Base-by-base conservation (phyloP, 352 stramenopile genomes). In the Blastocystis hominis region DNA sequence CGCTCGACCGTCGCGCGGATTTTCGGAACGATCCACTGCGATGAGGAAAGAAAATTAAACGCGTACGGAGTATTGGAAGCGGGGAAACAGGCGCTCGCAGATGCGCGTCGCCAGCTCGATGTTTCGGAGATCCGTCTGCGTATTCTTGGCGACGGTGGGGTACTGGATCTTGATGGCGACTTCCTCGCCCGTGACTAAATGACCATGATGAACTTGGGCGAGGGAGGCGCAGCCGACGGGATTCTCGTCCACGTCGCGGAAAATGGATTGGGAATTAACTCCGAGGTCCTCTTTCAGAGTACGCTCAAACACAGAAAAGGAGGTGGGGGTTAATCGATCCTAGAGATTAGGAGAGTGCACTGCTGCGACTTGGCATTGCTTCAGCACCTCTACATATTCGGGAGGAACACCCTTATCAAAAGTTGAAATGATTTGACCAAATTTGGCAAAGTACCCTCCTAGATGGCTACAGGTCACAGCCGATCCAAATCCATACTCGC, bases 121-220 rank as follows among this genome's bases (percentile, higher is more conserved):
- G 24, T 87, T 87, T 10, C 66, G 62, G n/a, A 87, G 47, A 59
- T 87, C 77, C n/a, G 64, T 46, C 40, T 87, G 17, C n/a, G 66
- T 78, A 40, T 87, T 40, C n/a, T 17, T 5, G 10, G 62, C 66
- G 2, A 87, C 62, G 15, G 42, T 75, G 0, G 77, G 77, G 55
- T 87, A 87, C 36, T 87, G 77, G n/a, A 87, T 53, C 47, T 87
- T 87, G 62, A 87, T 78, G 15, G 77, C 77, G 4, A 87, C 77
- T 36, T 87, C 77, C 55, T 87, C 77, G n/a, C 77, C 77, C 7
- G 54, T 87, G 13, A 34, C 50, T 42, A 87, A 50, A 4, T 50
- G 24, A 2, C 62, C 77, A 36, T 53, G 53, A 17, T 87, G 77
- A 10, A 87, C 77, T 64, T 87, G 77, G 1, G 77, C 77, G 4